Base-by-base conservation (phyloP, 345 rosid species). In the Brassica napus region DNA sequence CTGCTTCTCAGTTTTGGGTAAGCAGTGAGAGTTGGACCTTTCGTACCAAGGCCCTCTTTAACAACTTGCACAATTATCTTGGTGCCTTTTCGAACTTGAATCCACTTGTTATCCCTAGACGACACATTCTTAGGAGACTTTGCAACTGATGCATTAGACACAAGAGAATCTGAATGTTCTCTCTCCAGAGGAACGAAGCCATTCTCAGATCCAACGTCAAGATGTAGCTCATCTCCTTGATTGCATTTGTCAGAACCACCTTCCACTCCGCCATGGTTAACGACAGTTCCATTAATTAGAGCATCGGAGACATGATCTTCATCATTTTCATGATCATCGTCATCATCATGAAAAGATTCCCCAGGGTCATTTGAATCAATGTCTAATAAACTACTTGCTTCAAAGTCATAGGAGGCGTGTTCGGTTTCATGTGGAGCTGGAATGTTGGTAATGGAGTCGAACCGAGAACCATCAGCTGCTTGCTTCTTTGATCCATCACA, bases 21-120 rank as follows among this genome's bases (percentile, higher is more conserved):
- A 71, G 98, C 90, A 71, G 97, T 92, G 84, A 89, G 79, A 30
- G 91, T 89, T 39, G 99, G 99, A 80, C 97, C 91, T 84, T 92
- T 94, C 31, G 97, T 86, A 73, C 99, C 98, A 71, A 94, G 87
- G 31, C 97, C 99, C 87, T 94, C 99, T 86, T 92, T 94, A 83
- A 92, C 96, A 77, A 94, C 97, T 86, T 94, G 99, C 73, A 92
- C 99, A 85, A 92, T 85, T 67, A 94, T 86, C 77, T 92, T 94
- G 85, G 97, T 92, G 60, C 99, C 99, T 82, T 86, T 90, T 30
- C 88, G 87, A 79, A 94, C 94, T 79, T 84, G 87, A 80, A 69
- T 47, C 98, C 99, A 94, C 80, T 84, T 89, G 69, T 87, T 88
- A 83, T 80, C 91, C 57, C 72, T 74, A 55, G 68, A 59, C 9